Percentiles rank a stretch among this genome's conserved stretches.
These are phyloP conservation scores for Angomonas ambiguus DNA, from an alignment of 208 protist species.

Conservation along the genomic window DNA sequence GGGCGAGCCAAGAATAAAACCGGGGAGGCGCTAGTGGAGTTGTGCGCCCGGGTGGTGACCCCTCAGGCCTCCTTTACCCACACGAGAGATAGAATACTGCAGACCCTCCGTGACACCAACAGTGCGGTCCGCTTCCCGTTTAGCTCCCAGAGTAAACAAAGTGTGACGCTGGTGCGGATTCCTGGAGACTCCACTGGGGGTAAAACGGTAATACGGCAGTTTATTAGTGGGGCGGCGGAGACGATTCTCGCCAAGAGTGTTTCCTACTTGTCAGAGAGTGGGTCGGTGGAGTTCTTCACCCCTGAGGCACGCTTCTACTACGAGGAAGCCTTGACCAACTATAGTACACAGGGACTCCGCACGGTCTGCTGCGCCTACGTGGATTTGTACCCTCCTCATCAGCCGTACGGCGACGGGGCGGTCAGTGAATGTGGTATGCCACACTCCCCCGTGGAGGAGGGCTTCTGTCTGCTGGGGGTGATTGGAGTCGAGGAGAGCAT, in stretches of 20 bases:
- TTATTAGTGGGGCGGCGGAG: conserved; percentile 66
- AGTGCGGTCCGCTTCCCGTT: conserved; percentile 61
- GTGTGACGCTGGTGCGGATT: conserved; percentile 39
- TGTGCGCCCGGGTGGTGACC: conserved; percentile 19
- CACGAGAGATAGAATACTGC: conserved; percentile 26
- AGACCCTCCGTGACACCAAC: conserved; percentile 31
- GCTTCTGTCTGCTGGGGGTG: conserved; percentile 53
- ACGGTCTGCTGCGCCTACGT: conserved; percentile 70
- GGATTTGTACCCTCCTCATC: conserved; percentile 16
- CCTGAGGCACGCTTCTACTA: conserved; percentile 29
- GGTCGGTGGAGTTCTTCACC: conserved; percentile 28
- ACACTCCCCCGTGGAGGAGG: conserved; percentile 6
- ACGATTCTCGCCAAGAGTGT: conserved; percentile 45
- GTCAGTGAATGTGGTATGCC: conserved; percentile 15
- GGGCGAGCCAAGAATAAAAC: conserved; percentile 62
- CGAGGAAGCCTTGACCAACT: conserved; percentile 38
- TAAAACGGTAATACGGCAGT: conserved; percentile 26
- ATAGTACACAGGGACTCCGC: conserved; percentile 50
- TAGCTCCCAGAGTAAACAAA: conserved; percentile 69
- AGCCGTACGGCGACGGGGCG: not conserved
- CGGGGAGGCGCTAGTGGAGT: conserved; percentile 51
- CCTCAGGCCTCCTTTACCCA: conserved; percentile 15
- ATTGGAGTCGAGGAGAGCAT: conserved; percentile 93
- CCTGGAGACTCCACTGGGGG: not conserved
- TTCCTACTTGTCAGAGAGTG: conserved; percentile 33